Conservation (phyloP, 495 filamentous ascomycete species). For the Talaromyces ruber region DNA sequence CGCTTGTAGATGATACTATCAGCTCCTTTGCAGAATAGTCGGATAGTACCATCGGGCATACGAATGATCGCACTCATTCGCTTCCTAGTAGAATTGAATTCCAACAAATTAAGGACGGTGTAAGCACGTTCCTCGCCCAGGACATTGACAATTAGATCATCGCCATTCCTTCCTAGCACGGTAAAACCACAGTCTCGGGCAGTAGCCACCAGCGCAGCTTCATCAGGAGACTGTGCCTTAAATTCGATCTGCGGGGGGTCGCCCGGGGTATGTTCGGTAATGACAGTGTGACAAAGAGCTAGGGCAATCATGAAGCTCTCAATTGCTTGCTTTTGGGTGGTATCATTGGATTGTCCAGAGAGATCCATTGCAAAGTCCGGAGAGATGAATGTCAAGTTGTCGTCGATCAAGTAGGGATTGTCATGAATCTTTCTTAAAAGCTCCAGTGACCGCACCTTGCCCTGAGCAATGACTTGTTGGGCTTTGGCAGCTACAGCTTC, state of each 20-base stretch:
- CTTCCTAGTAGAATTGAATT: conserved; percentile 96
- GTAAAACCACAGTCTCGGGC: conserved; percentile 95
- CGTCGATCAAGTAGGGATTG: conserved; percentile 86
- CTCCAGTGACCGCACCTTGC: conserved; percentile 61
- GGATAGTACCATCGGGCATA: conserved; percentile 89
- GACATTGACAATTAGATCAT: conserved; percentile 76
- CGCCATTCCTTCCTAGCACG: conserved; percentile 69
- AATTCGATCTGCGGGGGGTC: conserved; percentile 87
- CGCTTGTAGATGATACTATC: conserved; percentile 97
- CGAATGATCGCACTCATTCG: conserved; percentile 96
- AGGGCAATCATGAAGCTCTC: conserved; percentile 93
- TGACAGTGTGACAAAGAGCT: conserved; percentile 92
- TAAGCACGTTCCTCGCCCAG: conserved; percentile 80
- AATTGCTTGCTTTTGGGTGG: conserved; percentile 62
- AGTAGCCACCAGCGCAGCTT: conserved; percentile 89
- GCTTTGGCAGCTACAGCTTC: conserved; percentile 69
- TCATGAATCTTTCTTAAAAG: conserved; percentile 67
- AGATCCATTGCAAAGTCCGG: conserved; percentile 82
- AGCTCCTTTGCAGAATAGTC: conserved; percentile 95
- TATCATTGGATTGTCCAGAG: conserved; percentile 61
- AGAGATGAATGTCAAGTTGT: conserved; percentile 85
- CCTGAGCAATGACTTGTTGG: conserved; percentile 69
- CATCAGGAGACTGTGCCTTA: conserved; percentile 96
- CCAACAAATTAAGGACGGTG: conserved; percentile 85
- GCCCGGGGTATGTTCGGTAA: conserved; percentile 81